These are phyloP conservation scores for Urtica urens DNA, from an alignment of 306 rosid genomes.

Conservation along the genomic window DNA sequence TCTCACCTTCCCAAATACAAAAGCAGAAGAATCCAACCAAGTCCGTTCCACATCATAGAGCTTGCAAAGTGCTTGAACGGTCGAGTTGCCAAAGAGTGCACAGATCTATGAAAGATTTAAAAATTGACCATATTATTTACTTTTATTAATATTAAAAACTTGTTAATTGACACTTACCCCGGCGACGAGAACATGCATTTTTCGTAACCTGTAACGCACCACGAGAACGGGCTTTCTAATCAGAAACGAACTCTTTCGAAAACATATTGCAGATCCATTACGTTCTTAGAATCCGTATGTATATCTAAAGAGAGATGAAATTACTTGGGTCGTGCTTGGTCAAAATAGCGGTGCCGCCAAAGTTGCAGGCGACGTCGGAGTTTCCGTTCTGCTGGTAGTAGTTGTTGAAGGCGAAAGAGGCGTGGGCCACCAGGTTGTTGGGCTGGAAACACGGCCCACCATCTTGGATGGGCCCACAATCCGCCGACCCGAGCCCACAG, in stretches of 20 bases:
- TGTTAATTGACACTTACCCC: conserved; percentile 34
- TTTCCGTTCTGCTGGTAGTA: conserved; percentile 78
- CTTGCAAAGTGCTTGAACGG: conserved; percentile 14
- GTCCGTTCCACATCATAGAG: conserved; percentile 27
- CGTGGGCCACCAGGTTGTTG: conserved; percentile 73
- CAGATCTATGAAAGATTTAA: conserved; percentile 10
- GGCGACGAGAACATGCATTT: conserved; percentile 49
- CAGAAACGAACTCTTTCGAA: not conserved
- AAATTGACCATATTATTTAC: not conserved
- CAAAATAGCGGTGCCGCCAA: conserved; percentile 74
- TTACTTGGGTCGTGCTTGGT: conserved; percentile 51
- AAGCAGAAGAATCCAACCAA: conserved; percentile 27
- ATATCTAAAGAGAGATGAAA: not conserved
- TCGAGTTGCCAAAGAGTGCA: conserved; percentile 34
- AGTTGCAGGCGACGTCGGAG: conserved; percentile 91
- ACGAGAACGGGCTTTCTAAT: not conserved
- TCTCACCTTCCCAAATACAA: conserved; percentile 38
- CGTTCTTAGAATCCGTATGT: too few relatives aligned
- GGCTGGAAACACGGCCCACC: conserved; percentile 63
- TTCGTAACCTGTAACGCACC: conserved; percentile 55
- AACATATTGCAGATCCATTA: too few relatives aligned
- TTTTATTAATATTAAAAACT: not conserved
- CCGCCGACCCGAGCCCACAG: conserved; percentile 69
- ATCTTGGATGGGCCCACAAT: conserved; percentile 53
- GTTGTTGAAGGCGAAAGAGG: conserved; percentile 78